A percentile compares a stretch with the other conserved stretches of the same genome.
Conservation (phyloP, 169 alveolate species). For the Plasmodium fragile region DNA sequence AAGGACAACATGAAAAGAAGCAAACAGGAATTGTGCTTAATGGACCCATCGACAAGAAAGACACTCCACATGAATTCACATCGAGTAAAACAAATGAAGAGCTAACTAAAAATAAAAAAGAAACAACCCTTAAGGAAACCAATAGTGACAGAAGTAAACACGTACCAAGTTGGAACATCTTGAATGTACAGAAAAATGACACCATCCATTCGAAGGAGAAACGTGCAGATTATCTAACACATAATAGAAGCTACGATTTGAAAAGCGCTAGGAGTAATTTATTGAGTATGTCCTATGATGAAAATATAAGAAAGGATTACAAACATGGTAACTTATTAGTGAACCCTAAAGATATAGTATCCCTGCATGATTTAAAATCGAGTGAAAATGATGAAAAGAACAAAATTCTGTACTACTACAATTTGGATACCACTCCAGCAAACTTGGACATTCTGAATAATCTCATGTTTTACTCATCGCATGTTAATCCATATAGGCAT, state of each 20-base stretch:
- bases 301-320: not conserved
- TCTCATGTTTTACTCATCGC: conserved; percentile 29
- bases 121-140: not conserved
- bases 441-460: not conserved
- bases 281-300: not conserved
- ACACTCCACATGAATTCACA: not conserved
- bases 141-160: not conserved
- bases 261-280: not conserved
- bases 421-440: not conserved
- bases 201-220: not conserved
- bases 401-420: not conserved
- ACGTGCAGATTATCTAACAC: not conserved
- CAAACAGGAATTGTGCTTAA: not conserved
- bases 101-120: not conserved
- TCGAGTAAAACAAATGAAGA: not conserved
- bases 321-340: not conserved
- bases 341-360: not conserved
- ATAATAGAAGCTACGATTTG: conserved; percentile 1
- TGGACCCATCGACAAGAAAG: not conserved
- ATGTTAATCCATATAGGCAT: not conserved
- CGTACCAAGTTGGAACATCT: not conserved
- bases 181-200: not conserved
- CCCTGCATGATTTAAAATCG: not conserved
- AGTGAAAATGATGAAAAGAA: not conserved
- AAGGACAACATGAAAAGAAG: not conserved